Base-by-base conservation (phyloP, 495 filamentous ascomycete genomes). In the Hypoxylon lienhwacheense region DNA sequence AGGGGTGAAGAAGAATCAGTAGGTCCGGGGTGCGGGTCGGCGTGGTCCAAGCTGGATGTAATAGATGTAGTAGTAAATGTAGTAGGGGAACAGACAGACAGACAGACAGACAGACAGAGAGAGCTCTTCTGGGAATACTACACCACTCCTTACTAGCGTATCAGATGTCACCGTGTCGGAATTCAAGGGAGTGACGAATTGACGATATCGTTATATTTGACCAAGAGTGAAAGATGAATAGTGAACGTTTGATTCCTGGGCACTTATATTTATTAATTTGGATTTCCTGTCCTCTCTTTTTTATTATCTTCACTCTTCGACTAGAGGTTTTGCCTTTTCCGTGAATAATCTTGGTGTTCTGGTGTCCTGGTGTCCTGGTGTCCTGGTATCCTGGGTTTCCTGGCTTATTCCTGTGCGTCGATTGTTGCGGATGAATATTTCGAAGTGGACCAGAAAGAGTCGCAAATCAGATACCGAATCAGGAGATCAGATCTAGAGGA, bases 181-280 rank as follows among this genome's bases (percentile, higher is more conserved):
- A 55, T 55, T 14, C 52, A 67, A 67, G 62, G 65, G 65, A 67
- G 63, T 65, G 65, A 67, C 62, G 56, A 52, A 63, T 61, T 65
- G 58, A 55, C 52, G 52, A 56, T 56, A 48, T 55, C 32, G 47
- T n/a, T 39, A 37, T 55, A 28, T 29, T 49, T 34, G 40, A 12
- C 25, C n/a, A 22, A 40, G 39, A 33, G 21, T 47, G 19, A 37
- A 24, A 49, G 20, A 39, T 7, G 39, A 39, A 20, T 34, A 55
- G 43, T 15, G 29, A 25, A 50, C 14, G 31, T 42, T 11, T 42
- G 39, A 47, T 36, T 31, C 29, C 34, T 44, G 41, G 33, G 26
- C 15, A 47, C 37, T 52, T 20, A 26, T 12, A 16, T 46, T 47
- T 59, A 51, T 58, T 53, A 47, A 49, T 47, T 16, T 45, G 24